A percentile compares a stretch with the other conserved stretches of the same genome.
Evolutionary conservation across 805 yeast genomes (phyloP).

Genomic region (Kurtzmaniella fragi): DNA sequence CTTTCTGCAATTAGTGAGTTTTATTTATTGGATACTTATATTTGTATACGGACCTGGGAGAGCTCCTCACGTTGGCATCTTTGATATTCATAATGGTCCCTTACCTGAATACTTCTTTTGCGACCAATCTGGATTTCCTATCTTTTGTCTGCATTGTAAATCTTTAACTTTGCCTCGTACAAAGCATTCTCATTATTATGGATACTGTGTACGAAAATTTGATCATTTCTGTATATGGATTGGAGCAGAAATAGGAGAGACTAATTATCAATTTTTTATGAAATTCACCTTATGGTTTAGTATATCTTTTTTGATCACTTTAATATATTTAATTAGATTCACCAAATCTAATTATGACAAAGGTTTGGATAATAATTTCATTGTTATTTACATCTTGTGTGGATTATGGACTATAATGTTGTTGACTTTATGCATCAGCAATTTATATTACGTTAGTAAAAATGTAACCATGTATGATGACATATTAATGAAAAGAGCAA

Average conservation of each 20-base stretch:
- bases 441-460: conserved; percentile 37
- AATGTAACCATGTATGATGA: conserved; percentile 63
- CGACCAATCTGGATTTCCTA: conserved; percentile 69
- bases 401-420: conserved; percentile 45
- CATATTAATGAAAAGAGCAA: conserved; percentile 28
- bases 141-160: conserved; percentile 67
- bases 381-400: conserved; percentile 41
- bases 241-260: conserved; percentile 65
- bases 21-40: conserved; percentile 42
- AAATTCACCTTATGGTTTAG: conserved; percentile 42
- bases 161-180: conserved; percentile 62
- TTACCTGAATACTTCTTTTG: conserved; percentile 64
- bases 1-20: conserved; percentile 14
- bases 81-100: conserved; percentile 21
- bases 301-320: conserved; percentile 24
- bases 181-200: conserved; percentile 59
- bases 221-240: conserved; percentile 86
- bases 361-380: conserved; percentile 41
- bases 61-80: conserved; percentile 31
- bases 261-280: conserved; percentile 57
- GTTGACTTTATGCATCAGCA: conserved; percentile 36
- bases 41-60: conserved; percentile 56
- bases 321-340: conserved; percentile 20
- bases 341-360: conserved; percentile 18
- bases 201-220: conserved; percentile 62